A percentile compares a stretch with the other conserved stretches of the same genome.
These are phyloP conservation scores for Aspergillus indologenus DNA, from an alignment of 495 filamentous ascomycete genomes.

Conservation along the genomic window DNA sequence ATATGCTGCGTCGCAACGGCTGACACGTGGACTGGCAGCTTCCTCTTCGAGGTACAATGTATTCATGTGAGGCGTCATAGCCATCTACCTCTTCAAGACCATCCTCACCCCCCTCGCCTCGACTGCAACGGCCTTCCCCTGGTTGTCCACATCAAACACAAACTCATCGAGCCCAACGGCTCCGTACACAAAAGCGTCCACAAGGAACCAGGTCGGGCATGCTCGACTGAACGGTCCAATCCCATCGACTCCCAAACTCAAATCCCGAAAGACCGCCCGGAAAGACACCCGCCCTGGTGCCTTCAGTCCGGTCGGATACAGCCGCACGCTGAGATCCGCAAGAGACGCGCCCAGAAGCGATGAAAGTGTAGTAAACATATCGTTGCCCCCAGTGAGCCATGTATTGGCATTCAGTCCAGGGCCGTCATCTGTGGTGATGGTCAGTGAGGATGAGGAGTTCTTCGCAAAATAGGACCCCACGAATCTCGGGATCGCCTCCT, in stretches of 20 bases:
- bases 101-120: not conserved
- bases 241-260: constrained; percentile 20
- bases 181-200: constrained; percentile 33
- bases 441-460: constrained; percentile 39
- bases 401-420: constrained; percentile 38
- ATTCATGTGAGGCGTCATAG: not conserved
- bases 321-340: constrained; percentile 29
- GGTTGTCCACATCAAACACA: constrained; percentile 30
- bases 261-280: constrained; percentile 36
- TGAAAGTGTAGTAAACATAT: constrained; percentile 34
- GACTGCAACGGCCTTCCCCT: not conserved
- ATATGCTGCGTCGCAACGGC: not conserved
- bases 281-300: constrained; percentile 34
- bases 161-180: constrained; percentile 40
- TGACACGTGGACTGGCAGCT: not conserved
- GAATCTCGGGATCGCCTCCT: constrained; percentile 34
- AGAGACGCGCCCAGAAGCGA: constrained; percentile 5
- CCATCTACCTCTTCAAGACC: not conserved
- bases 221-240: constrained; percentile 21
- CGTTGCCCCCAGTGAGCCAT: constrained; percentile 40
- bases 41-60: too few relatives aligned
- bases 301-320: constrained; percentile 46
- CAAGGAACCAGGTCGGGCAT: constrained; percentile 26
- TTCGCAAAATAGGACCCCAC: constrained; percentile 36
- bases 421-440: constrained; percentile 38